These are phyloP conservation scores for Hibiscus tridactylites DNA, from an alignment of 345 rosid genomes.

Conservation along the genomic window DNA sequence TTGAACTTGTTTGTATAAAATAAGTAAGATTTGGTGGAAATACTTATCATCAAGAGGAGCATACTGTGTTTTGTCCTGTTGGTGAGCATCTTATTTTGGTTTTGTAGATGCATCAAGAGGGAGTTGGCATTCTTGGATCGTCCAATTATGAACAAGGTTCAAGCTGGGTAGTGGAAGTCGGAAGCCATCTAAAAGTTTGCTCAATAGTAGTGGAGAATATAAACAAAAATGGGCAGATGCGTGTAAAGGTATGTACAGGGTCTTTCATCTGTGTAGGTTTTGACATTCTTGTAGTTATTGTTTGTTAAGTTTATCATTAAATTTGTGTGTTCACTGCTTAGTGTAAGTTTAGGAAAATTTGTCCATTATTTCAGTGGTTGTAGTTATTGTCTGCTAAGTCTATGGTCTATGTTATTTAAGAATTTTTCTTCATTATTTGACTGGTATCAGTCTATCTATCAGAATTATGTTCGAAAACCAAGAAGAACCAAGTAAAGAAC, in stretches of 20 bases:
- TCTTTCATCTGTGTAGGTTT: neutral
- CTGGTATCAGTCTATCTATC: neutral
- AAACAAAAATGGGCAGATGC: slow-evolving; percentile 74
- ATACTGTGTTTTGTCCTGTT: neutral
- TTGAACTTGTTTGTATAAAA: neutral
- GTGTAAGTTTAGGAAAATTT: neutral
- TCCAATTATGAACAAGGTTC: slow-evolving; percentile 48
- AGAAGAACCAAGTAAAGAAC: neutral
- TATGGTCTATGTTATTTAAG: neutral
- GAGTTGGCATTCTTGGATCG: slow-evolving; percentile 30
- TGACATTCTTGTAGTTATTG: neutral
- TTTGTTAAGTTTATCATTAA: neutral
- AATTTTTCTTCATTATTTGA: neutral
- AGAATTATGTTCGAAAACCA: neutral
- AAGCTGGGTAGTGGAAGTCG: slow-evolving; percentile 84
- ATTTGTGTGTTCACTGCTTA: neutral
- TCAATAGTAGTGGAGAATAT: slow-evolving; percentile 90
- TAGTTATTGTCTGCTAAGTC: neutral
- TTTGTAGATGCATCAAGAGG: slow-evolving; percentile 60
- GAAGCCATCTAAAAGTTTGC: slow-evolving; percentile 83
- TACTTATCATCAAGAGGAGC: neutral
- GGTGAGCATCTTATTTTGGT: slow-evolving; percentile 5
- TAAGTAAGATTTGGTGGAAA: neutral
- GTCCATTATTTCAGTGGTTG: neutral
- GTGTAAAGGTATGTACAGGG: slow-evolving; percentile 57